phyloP scores from a whole-genome alignment of 2,329 filamentous ascomycete genomes.

The Aspergillus eucalypticola region DNA sequence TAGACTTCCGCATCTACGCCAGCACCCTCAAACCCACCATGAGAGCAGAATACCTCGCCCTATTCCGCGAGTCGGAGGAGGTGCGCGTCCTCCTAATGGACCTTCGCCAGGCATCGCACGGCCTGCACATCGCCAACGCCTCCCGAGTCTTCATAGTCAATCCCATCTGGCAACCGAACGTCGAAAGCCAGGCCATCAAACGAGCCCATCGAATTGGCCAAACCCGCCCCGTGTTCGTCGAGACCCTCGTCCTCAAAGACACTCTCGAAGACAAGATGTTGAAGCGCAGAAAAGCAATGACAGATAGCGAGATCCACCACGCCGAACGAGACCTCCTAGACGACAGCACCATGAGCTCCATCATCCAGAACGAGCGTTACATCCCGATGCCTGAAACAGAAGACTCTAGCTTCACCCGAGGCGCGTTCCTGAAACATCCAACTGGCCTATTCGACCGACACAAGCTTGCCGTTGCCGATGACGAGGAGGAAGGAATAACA shows the following conservation, averaged over 20 bases:
- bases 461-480: slow-evolving; percentile 37
- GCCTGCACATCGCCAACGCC: slow-evolving; percentile 79
- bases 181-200: slow-evolving; percentile 90
- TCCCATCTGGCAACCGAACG: slow-evolving; percentile 78
- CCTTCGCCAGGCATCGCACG: slow-evolving; percentile 83
- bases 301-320: slow-evolving; percentile 57
- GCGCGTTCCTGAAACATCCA: slow-evolving; percentile 32
- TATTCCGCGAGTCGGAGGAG: slow-evolving; percentile 69
- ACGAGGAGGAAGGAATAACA: slow-evolving; percentile 15
- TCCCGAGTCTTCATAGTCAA: slow-evolving; percentile 87
- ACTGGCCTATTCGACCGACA: slow-evolving; percentile 43
- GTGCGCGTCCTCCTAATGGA: slow-evolving; percentile 87
- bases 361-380: slow-evolving; percentile 59
- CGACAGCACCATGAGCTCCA: slow-evolving; percentile 58
- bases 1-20: slow-evolving; percentile 62
- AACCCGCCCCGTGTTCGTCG: slow-evolving; percentile 73
- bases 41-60: slow-evolving; percentile 72
- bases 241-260: slow-evolving; percentile 76
- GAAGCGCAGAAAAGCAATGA: slow-evolving; percentile 72
- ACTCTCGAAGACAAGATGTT: slow-evolving; percentile 87
- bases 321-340: slow-evolving; percentile 61
- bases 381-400: slow-evolving; percentile 44
- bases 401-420: slow-evolving; percentile 11
- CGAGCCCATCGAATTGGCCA: slow-evolving; percentile 87
- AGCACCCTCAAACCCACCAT: slow-evolving; percentile 59